Evolutionary conservation across 192 early-diverging fungal genomes (phyloP).

Genomic region (Thoreauomyces humboldtii): DNA sequence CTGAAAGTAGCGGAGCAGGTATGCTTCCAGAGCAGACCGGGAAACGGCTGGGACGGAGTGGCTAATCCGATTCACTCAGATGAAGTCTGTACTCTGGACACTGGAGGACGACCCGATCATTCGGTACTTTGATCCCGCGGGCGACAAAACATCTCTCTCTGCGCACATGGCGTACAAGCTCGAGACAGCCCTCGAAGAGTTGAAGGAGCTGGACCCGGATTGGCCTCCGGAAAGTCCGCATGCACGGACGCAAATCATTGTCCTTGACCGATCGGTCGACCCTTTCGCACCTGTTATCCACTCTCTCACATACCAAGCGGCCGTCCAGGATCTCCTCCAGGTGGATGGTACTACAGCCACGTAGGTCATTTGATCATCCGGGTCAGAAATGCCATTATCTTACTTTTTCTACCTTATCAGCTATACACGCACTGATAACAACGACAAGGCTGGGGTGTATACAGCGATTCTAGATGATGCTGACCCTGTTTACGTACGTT

Average conservation of each 20-base stretch:
- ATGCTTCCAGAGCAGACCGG: neutral
- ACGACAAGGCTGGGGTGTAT: constrained; percentile 2
- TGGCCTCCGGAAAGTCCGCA: constrained; percentile 29
- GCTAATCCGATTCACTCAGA: constrained; percentile 12
- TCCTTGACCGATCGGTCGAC: constrained; percentile 46
- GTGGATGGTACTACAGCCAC: constrained; percentile 63
- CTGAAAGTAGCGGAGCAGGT: constrained; percentile 28
- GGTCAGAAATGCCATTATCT: too few species aligned
- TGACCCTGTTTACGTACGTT: constrained; percentile 57
- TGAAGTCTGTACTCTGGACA: constrained; percentile 46
- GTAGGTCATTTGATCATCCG: constrained; percentile 40
- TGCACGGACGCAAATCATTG: constrained; percentile 34
- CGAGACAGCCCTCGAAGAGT: constrained; percentile 16
- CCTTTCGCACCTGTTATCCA: constrained; percentile 38
- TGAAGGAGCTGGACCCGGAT: constrained; percentile 27
- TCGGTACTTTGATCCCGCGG: constrained; percentile 83
- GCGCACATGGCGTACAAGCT: constrained; percentile 35
- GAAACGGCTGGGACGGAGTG: neutral
- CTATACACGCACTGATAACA: neutral
- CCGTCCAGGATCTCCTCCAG: constrained; percentile 78
- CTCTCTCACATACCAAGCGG: constrained; percentile 62
- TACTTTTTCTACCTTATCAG: too few species aligned
- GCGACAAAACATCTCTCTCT: constrained; percentile 38
- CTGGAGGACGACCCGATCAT: constrained; percentile 55
- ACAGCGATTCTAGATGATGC: constrained; percentile 42